A percentile compares a stretch with the other conserved stretches of the same genome.
These are phyloP conservation scores for Coemansia sp. DNA, from an alignment of 192 early-diverging fungal species.

Conservation along the genomic window DNA sequence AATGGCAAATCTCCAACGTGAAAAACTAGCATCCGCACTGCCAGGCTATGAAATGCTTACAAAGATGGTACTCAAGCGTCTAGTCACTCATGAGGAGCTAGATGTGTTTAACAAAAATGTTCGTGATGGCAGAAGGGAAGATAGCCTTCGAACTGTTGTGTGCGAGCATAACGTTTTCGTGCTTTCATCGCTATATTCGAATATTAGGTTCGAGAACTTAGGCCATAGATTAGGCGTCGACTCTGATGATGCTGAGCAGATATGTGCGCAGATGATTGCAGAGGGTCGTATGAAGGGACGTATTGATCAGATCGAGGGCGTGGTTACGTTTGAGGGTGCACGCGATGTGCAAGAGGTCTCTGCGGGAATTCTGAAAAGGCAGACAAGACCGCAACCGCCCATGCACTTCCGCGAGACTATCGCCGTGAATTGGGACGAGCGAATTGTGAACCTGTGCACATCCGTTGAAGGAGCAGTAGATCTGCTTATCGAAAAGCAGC, in stretches of 20 bases:
- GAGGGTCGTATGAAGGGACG: slow-evolving; percentile 84
- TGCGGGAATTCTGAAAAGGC: slow-evolving; percentile 37
- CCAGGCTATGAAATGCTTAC: slow-evolving; percentile 77
- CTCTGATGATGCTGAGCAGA: slow-evolving; percentile 78
- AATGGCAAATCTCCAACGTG: slow-evolving; percentile 87
- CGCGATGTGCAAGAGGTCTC: slow-evolving; percentile 48
- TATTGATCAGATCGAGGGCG: slow-evolving; percentile 88
- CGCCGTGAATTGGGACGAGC: slow-evolving; percentile 40
- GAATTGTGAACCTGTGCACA: slow-evolving; percentile 47
- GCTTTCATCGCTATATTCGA: slow-evolving; percentile 87
- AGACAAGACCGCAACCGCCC: slow-evolving; percentile 26
- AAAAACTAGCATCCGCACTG: slow-evolving; percentile 82
- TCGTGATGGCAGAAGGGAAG: slow-evolving; percentile 63
- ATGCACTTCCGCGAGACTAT: slow-evolving; percentile 47
- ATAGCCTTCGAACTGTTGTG: slow-evolving; percentile 72
- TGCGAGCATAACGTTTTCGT: slow-evolving; percentile 93
- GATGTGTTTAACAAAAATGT: slow-evolving; percentile 62
- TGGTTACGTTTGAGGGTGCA: slow-evolving; percentile 80
- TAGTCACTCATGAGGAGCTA: slow-evolving; percentile 76
- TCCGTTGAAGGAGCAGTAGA: slow-evolving; percentile 49
- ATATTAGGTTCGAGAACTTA: slow-evolving; percentile 86
- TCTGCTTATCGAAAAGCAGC: slow-evolving; percentile 47
- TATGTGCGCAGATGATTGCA: slow-evolving; percentile 86
- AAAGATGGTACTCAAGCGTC: slow-evolving; percentile 92
- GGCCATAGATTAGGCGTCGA: slow-evolving; percentile 73